Evolutionary conservation across 768 basidiomycete genomes (phyloP), one percentile per base, ranked within the genome.

Genomic region (Antrodiella citrinella): DNA sequence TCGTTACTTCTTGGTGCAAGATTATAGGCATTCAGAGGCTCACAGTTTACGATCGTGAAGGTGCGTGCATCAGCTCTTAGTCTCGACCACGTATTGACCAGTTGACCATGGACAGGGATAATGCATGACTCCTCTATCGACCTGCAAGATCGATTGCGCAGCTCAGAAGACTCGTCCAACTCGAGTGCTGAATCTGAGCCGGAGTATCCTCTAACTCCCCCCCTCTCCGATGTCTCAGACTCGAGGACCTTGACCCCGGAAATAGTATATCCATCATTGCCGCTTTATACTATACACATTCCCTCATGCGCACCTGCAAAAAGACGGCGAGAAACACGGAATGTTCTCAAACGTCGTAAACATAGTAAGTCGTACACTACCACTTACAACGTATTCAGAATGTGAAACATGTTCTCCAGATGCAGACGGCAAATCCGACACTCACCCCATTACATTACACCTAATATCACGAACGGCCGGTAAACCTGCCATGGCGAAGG

Each of bases 151-250:
- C 30, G 51, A 40, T 52, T 39, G 24, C 46, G 47, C 19, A 47
- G 40, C 24, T 24, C 49, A 19, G 53, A 48, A 19, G 49, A 51
- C 24, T 55, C 55, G 5, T 57, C 60, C 39, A 64, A 62, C 49
- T 56, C 48, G 23, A 35, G 45, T 26, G 69, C 70, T 48, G 76
- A 75, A 50, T 77, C 78, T 18, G 84, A 86, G 49, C 64, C 76
- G 2, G 77, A 81, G 58, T 88, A 81, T 62, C 88, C 87, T 38
- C 69, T 79, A 41, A 90, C 87, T 0, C 88, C 87, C n/a, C 88
- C 87, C 2, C 68, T 76, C 15, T 90, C 87, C 5, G 86, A 87
- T 62, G 75, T 74, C 58, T 80, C 84, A 21, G 78, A 76, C 21
- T 86, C 86, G 10, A 72, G 81, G 50, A 72, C 81, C 23, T 67